A percentile compares a stretch with the other conserved stretches of the same genome.
Conservation (phyloP, 1,284 basidiomycete genomes). For the Austroboletus niveus region DNA sequence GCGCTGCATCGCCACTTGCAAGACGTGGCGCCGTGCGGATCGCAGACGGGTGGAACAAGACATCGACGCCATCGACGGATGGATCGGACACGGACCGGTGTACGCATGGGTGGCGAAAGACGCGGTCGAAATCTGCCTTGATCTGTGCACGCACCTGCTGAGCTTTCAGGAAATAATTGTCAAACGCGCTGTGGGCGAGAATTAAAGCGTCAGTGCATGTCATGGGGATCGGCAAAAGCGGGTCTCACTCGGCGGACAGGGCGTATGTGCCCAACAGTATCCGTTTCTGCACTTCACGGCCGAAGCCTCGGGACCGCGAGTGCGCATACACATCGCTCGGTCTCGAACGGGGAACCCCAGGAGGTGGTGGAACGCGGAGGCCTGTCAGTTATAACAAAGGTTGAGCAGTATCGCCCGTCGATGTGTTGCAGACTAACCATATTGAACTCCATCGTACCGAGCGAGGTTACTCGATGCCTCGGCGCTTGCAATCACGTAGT, state of each 20-base stretch:
- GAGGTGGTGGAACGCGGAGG: conserved; percentile 42
- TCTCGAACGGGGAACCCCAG: conserved; percentile 43
- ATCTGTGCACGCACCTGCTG: conserved; percentile 75
- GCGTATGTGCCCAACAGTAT: conserved; percentile 93
- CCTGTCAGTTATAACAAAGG: conserved; percentile 37
- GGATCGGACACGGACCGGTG: conserved; percentile 36
- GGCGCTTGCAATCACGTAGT: conserved; percentile 93
- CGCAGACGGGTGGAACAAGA: conserved; percentile 84
- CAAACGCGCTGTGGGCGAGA: conserved; percentile 70
- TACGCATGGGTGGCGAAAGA: conserved; percentile 61
- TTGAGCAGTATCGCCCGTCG: neutral
- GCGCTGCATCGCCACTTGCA: conserved; percentile 5
- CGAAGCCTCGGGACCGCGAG: conserved; percentile 71
- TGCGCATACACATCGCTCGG: conserved; percentile 54
- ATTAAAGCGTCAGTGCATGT: neutral
- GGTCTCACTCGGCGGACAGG: conserved; percentile 81
- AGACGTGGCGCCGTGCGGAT: conserved; percentile 76
- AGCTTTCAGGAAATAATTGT: conserved; percentile 96
- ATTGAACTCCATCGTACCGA: conserved; percentile 84
- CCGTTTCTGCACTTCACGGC: conserved; percentile 82
- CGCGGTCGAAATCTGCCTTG: conserved; percentile 69
- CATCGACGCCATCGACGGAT: conserved; percentile 56
- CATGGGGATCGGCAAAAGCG: neutral
- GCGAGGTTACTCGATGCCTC: conserved; percentile 95
- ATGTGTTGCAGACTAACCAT: conserved; percentile 43